Conservation (phyloP, 2,329 filamentous ascomycete genomes). For the Diaporthe eres region DNA sequence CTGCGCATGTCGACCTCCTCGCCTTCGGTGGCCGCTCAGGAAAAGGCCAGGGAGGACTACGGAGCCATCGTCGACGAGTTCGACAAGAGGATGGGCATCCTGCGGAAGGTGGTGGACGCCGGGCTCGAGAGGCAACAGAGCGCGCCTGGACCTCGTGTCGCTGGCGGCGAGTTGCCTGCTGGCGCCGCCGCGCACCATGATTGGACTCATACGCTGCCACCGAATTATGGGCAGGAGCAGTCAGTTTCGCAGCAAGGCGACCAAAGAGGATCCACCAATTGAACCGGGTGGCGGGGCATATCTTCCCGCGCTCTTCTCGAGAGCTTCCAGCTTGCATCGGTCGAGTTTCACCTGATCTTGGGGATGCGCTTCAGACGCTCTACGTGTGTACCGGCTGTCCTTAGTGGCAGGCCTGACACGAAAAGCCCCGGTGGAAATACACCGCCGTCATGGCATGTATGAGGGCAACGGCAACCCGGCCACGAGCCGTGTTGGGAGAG, state of each 20-base stretch:
- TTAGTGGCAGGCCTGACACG: neutral
- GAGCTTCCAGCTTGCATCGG: neutral
- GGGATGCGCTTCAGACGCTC: neutral
- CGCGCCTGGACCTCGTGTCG: conserved; percentile 39
- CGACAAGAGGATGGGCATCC: conserved; percentile 67
- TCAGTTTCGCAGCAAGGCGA: neutral
- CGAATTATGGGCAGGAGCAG: neutral
- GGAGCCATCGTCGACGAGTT: conserved; percentile 69
- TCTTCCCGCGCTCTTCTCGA: neutral
- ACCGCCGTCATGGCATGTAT: neutral
- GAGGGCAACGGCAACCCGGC: too few species aligned
- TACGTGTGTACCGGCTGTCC: neutral
- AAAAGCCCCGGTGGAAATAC: neutral
- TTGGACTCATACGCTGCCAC: neutral
- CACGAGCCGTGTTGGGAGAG: too few species aligned
- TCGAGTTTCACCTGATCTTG: neutral
- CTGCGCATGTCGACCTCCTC: conserved; percentile 32
- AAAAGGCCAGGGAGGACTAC: conserved; percentile 55
- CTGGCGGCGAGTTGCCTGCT: conserved; percentile 40
- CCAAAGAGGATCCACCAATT: neutral
- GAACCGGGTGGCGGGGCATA: neutral
- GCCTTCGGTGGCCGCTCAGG: conserved; percentile 9
- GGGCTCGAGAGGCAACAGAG: conserved; percentile 59
- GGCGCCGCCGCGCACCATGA: conserved; percentile 8
- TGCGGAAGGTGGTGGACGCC: conserved; percentile 69